Evolutionary conservation across 2,329 filamentous ascomycete genomes (phyloP).

Genomic region (Teratosphaeria destructans): DNA sequence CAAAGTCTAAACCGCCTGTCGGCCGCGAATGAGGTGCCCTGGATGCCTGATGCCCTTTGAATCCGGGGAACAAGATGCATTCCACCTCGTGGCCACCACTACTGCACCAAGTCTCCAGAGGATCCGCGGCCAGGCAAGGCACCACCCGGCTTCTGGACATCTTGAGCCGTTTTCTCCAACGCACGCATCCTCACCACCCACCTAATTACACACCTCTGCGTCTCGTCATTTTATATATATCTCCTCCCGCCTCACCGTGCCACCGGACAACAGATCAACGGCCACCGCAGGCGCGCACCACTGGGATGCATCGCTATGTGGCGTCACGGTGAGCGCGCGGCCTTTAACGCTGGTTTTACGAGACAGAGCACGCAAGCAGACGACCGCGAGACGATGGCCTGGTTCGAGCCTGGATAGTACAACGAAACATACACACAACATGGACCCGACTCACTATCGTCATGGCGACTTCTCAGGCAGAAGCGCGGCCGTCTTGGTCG

Average conservation of each 20-base stretch:
- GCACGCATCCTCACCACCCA: not conserved
- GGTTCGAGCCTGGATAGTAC: not conserved
- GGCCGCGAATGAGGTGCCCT: not conserved
- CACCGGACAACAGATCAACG: not conserved
- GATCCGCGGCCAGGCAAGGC: not conserved
- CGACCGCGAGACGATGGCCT: not conserved
- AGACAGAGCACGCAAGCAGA: not conserved
- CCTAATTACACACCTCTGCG: not conserved
- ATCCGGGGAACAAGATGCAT: not conserved
- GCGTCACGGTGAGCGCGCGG: not conserved
- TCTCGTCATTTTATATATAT: not conserved
- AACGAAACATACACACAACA: not conserved
- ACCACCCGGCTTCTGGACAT: not conserved
- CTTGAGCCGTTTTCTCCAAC: too few relatives aligned
- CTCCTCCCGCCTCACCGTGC: not conserved
- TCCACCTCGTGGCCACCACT: not conserved
- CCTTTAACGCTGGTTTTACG: not conserved
- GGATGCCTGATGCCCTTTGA: not conserved
- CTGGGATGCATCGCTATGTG: not conserved
- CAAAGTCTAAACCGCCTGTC: not conserved
- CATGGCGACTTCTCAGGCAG: constrained; percentile 23
- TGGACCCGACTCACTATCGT: constrained; percentile 4
- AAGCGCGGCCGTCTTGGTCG: constrained; percentile 49
- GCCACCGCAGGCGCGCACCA: not conserved
- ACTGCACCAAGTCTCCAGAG: not conserved